Evolutionary conservation across 1,284 basidiomycete genomes (phyloP), one percentile per base, ranked within the genome.

Genomic region (Stygiomarasmius scandens): DNA sequence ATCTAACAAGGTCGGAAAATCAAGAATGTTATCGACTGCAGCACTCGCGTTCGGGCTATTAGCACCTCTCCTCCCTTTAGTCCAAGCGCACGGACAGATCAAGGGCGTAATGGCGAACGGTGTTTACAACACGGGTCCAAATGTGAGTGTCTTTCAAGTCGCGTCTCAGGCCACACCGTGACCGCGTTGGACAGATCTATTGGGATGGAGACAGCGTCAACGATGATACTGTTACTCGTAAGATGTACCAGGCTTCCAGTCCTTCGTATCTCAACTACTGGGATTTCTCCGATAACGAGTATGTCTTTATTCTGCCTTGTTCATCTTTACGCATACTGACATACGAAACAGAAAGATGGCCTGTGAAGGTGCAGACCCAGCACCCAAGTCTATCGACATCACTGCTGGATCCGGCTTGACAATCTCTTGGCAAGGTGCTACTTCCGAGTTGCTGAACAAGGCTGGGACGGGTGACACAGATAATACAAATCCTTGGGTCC

Each of bases 401-500:
- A 50, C 52, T 23, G 53, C 58, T 29, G 58, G 58, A 27, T 45
- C 14, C 14, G 38, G 25, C 11, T 25, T 58, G 11, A 43, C 25
- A 16, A 51, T 55, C 25, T 32, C 49, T 14, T 59, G 58, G 58
- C 54, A 52, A 25, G 58, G 58, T 20, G 54, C 58, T 12, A 59
- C 58, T 2, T 38, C 50, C 27, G 58, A 59, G 16, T 20, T 59
- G 9, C 38, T 43, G 12, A 53, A 56, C 19, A 32, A 56, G 22
- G 49, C 49, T 49, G 58, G 58, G 20, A 56, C 34, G 1, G 54
- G 54, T 6, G 20, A 53, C 10, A 46, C 34, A 19, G 49, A 49
- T 32, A 49, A 49, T 32, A n/a, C 48, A 12, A 38, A 49, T 20
- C 46, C 54, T 43, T 59, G 54, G 50, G n/a, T 41, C 8, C 58